A percentile compares a stretch with the other conserved stretches of the same genome.
These are phyloP conservation scores for Nicotiana noctiflora DNA, from an alignment of 257 asterid species.

Conservation along the genomic window DNA sequence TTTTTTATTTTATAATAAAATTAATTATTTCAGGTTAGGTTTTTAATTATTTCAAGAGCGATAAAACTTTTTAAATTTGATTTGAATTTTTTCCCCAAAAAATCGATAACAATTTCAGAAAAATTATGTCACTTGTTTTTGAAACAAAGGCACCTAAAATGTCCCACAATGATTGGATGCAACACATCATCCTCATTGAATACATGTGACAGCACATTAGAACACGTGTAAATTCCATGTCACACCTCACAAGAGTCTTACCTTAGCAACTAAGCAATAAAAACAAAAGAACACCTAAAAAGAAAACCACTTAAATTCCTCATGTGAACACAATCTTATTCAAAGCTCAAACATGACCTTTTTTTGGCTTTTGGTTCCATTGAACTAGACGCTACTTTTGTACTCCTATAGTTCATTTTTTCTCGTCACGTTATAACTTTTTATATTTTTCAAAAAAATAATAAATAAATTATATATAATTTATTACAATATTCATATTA, in stretches of 20 bases:
- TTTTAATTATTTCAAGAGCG: too few species aligned
- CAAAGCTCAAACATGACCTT: background rate
- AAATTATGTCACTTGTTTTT: background rate
- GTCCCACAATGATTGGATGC: background rate
- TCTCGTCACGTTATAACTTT: too few species aligned
- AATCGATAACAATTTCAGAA: background rate
- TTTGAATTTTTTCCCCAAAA: too few species aligned
- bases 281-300: background rate
- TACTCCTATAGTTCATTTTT: too few species aligned
- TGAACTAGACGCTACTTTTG: background rate
- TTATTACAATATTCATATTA: too few species aligned
- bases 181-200: background rate
- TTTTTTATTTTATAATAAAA: too few species aligned
- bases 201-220: background rate
- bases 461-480: too few species aligned
- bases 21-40: too few species aligned
- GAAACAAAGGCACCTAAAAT: background rate
- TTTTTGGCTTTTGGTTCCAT: background rate
- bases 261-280: conserved; percentile 12
- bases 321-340: background rate
- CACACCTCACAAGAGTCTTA: background rate
- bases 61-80: too few species aligned
- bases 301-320: too few species aligned
- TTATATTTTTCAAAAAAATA: too few species aligned
- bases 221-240: conserved; percentile 5